phyloP scores from a whole-genome alignment of 2,329 filamentous ascomycete genomes.

The Pleurostoma richardsiae region DNA sequence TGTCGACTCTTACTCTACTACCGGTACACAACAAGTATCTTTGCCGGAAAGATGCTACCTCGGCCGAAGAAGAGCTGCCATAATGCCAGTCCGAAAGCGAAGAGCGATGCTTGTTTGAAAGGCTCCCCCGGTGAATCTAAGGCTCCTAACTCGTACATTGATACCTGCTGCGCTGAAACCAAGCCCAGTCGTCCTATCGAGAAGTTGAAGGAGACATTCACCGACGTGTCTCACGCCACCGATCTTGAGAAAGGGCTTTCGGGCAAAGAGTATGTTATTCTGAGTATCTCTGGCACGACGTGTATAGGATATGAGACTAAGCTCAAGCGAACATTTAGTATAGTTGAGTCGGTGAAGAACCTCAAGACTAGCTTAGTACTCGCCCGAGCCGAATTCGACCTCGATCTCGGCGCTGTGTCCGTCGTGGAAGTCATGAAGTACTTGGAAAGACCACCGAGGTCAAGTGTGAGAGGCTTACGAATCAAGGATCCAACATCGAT shows the following conservation, averaged over 20 bases:
- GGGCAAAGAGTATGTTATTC: conserved; percentile 46
- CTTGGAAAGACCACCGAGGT: conserved; percentile 57
- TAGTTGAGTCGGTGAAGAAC: conserved; percentile 43
- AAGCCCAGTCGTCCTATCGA: background rate
- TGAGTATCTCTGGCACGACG: conserved; percentile 64
- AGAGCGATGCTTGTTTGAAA: too few relatives aligned
- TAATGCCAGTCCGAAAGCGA: too few relatives aligned
- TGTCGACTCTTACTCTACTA: conserved; percentile 17
- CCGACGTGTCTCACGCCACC: background rate
- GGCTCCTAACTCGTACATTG: conserved; percentile 4
- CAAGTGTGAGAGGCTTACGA: conserved; percentile 45
- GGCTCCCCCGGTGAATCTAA: background rate
- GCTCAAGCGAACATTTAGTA: conserved; percentile 46
- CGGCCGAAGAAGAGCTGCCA: conserved; percentile 5
- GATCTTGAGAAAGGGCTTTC: conserved; percentile 28
- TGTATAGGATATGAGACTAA: conserved; percentile 69
- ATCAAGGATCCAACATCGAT: conserved; percentile 44
- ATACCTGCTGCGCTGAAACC: conserved; percentile 9
- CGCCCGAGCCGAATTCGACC: conserved; percentile 58
- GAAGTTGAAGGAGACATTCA: background rate
- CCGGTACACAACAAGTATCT: background rate
- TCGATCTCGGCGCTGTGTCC: conserved; percentile 30
- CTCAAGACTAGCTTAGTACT: conserved; percentile 63
- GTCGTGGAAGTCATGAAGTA: conserved; percentile 41
- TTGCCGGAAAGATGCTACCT: conserved; percentile 1